Evolutionary conservation across 768 basidiomycete species (phyloP).

Genomic region (Exsudoporus frostii): DNA sequence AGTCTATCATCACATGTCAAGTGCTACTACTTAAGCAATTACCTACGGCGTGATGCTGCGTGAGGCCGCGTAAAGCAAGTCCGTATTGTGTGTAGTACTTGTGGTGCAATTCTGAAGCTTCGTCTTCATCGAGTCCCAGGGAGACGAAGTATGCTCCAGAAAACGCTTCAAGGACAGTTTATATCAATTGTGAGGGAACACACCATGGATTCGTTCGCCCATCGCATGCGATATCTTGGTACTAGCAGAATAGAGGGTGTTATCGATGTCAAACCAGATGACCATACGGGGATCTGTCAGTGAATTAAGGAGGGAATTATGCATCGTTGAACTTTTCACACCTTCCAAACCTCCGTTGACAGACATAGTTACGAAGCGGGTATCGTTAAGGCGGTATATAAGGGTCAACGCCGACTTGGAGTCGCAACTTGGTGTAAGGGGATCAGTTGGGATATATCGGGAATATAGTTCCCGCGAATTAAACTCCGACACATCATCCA

Average conservation of each 20-base stretch:
- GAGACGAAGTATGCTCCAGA: conserved; percentile 67
- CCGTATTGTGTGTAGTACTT: conserved; percentile 81
- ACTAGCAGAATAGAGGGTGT: conserved; percentile 80
- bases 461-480: conserved; percentile 22
- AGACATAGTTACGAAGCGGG: conserved; percentile 26
- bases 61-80: conserved; percentile 75
- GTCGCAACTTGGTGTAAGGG: not conserved
- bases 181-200: conserved; percentile 4
- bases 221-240: conserved; percentile 74
- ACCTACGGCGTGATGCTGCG: conserved; percentile 76
- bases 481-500: conserved; percentile 24
- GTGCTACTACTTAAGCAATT: not conserved
- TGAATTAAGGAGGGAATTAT: not conserved
- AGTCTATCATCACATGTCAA: not conserved
- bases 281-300: conserved; percentile 53
- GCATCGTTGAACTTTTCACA: not conserved
- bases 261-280: conserved; percentile 86
- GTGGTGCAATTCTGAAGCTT: conserved; percentile 66
- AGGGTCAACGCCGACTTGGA: not conserved
- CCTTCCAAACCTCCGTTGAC: conserved; percentile 24
- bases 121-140: conserved; percentile 64
- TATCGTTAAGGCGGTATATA: conserved; percentile 17
- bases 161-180: not conserved
- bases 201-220: conserved; percentile 77
- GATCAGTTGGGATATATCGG: conserved; percentile 7